These are phyloP conservation scores for Triadica sebifera DNA, from an alignment of 345 rosid species.

Conservation along the genomic window DNA sequence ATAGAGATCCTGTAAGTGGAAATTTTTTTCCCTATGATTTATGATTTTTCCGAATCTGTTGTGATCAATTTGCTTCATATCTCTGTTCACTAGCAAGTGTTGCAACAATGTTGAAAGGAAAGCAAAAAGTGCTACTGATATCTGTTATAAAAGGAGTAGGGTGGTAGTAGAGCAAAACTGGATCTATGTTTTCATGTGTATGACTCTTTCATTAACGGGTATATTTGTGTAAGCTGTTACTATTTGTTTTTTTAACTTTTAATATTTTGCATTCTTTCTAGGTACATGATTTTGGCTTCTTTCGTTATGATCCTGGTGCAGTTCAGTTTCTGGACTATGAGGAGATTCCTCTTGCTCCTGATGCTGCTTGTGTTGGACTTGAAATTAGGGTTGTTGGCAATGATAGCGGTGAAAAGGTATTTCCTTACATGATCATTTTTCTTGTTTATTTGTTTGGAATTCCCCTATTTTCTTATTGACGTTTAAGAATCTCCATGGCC, in stretches of 20 bases:
- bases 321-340: slow-evolving; percentile 73
- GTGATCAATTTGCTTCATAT: background rate
- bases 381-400: slow-evolving; percentile 97
- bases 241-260: background rate
- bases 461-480: background rate
- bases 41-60: background rate
- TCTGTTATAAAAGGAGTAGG: background rate
- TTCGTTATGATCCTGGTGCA: slow-evolving; percentile 71
- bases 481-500: background rate
- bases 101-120: too few species aligned
- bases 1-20: slow-evolving; percentile 81
- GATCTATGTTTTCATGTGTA: background rate
- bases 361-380: slow-evolving; percentile 89
- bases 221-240: background rate
- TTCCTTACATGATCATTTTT: background rate
- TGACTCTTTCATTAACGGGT: background rate
- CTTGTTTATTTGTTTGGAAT: background rate
- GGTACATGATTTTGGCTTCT: slow-evolving; percentile 99
- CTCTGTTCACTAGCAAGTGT: too few species aligned
- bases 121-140: too few species aligned
- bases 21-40: background rate
- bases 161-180: background rate
- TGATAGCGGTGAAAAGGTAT: slow-evolving; percentile 98
- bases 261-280: slow-evolving; percentile 26
- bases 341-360: slow-evolving; percentile 97